Percentiles rank a stretch among this genome's conserved stretches.
These are phyloP conservation scores for Fraxinus quadrangulata DNA, from an alignment of 257 asterid species.

Conservation along the genomic window DNA sequence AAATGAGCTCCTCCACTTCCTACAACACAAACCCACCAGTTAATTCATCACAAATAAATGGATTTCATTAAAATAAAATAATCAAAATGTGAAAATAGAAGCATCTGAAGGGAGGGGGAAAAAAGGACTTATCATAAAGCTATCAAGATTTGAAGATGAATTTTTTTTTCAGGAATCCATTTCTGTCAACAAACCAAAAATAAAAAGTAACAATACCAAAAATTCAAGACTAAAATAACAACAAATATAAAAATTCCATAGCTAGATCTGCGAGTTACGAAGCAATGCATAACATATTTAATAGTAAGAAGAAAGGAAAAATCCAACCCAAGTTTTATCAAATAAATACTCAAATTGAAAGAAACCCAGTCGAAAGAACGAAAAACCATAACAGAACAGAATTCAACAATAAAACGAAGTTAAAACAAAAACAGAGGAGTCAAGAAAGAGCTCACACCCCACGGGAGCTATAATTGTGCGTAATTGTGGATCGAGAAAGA, in stretches of 20 bases:
- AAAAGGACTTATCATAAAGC: not conserved
- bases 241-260: not conserved
- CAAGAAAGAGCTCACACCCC: not conserved
- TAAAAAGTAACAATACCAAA: not conserved
- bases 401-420: not conserved
- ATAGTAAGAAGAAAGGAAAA: not conserved
- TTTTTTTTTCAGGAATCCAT: not conserved
- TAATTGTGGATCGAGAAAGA: not conserved
- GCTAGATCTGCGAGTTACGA: not conserved
- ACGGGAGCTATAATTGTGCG: not conserved
- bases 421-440: not conserved
- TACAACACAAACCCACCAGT: slow-evolving; percentile 23
- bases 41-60: not conserved
- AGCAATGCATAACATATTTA: not conserved
- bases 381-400: not conserved
- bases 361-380: not conserved
- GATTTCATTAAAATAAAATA: not conserved
- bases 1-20: slow-evolving; percentile 25
- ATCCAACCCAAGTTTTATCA: not conserved
- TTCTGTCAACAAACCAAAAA: not conserved
- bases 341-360: not conserved
- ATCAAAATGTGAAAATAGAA: not conserved
- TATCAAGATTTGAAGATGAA: not conserved
- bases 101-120: no score
- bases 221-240: not conserved